phyloP scores from a whole-genome alignment of 73 alveolate species.

The Paramecium biaurelia region DNA sequence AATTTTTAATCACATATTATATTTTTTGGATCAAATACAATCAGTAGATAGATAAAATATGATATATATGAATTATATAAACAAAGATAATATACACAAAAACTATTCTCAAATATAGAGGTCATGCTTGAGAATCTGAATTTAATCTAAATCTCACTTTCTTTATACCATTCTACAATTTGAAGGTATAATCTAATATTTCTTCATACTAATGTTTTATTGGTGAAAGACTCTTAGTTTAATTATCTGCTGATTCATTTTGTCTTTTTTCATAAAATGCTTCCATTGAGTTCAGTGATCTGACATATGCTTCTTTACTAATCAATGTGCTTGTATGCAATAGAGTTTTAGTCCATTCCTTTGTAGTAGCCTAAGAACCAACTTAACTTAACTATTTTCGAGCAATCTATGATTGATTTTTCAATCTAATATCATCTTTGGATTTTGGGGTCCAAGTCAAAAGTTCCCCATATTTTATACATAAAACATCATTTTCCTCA shows the following conservation, averaged over 20 bases:
- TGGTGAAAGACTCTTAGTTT: background rate
- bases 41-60: background rate
- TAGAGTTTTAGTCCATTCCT: background rate
- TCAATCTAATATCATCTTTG: background rate
- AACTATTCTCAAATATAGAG: background rate
- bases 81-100: background rate
- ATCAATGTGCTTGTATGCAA: background rate
- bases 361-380: background rate
- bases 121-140: background rate
- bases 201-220: background rate
- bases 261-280: background rate
- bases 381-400: background rate
- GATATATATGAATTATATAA: background rate
- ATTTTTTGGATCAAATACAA: background rate
- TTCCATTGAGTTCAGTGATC: constrained; percentile 1
- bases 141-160: background rate
- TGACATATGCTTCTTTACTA: background rate
- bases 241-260: background rate
- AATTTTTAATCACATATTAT: background rate
- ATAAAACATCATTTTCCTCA: background rate
- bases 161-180: background rate
- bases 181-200: background rate
- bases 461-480: background rate
- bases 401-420: background rate
- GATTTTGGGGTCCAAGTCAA: background rate